Evolutionary conservation across 2,329 filamentous ascomycete genomes (phyloP), one percentile per base, ranked within the genome.

Genomic region (Aspergillus fructus): DNA sequence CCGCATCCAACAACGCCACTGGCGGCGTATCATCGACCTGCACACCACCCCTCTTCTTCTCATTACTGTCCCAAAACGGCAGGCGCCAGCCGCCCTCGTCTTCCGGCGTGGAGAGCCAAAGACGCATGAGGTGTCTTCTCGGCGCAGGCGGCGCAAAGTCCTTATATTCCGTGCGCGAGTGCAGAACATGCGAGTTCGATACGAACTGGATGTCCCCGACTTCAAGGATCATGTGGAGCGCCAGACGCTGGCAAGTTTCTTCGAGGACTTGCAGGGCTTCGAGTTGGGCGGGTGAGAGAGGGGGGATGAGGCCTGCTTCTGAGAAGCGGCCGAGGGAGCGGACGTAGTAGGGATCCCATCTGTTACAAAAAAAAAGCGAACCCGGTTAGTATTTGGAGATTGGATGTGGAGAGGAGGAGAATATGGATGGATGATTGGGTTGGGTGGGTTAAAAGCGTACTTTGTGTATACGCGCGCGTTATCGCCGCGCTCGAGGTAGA

Each of bases 311-410:
- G 2, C 90, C 91, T 17, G 76, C 74, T 68, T 91, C 85, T 0
- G 85, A 89, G 78, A 93, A 94, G 27, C 91, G 85, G 19, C 78
- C 81, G 7, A 96, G 80, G 8, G 88, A 91, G 62, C 85, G 85
- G 59, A 96, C 85, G 72, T 89, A 96, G 81, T 96, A 96, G 1
- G 92, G 92, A 70, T 96, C 92, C 86, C 89, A 96, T 68, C 77
- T 81, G 24, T 1, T 30, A 4, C 30, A 5, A 42, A 40, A 11
- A 4, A 34, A 2, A 42, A 40, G 5, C 11, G 9, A 49, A 40
- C 17, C 21, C 34, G 34, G 21, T 40, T 50, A 41, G 45, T 34
- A 34, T 48, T 30, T 30, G 27, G 27, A 21, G 8, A 24, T 9
- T 11, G 21, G 15, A 13, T 9, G 45, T 12, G 19, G 24, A 12